These are phyloP conservation scores for Nigrograna mackinnonii DNA, from an alignment of 2,329 filamentous ascomycete genomes.

Conservation along the genomic window DNA sequence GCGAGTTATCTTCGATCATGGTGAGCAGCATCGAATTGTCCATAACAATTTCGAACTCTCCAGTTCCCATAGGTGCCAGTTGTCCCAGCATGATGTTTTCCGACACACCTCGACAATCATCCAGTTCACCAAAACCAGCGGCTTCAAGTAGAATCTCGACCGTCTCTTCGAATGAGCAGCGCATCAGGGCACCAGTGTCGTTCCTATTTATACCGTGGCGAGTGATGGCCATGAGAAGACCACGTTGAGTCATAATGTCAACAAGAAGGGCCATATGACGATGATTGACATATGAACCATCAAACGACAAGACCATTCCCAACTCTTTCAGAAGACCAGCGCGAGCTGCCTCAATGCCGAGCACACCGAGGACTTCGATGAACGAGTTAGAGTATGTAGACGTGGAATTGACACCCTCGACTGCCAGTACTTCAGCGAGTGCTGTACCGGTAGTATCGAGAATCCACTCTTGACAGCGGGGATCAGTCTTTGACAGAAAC, in stretches of 20 bases:
- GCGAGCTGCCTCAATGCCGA: constrained; percentile 94
- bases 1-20: constrained; percentile 88
- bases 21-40: constrained; percentile 96
- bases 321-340: constrained; percentile 85
- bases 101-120: constrained; percentile 96
- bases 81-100: constrained; percentile 99
- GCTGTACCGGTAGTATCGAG: constrained; percentile 92
- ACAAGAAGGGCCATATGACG: constrained; percentile 93
- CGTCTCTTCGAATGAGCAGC: constrained; percentile 99
- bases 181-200: constrained; percentile 97
- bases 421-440: constrained; percentile 78
- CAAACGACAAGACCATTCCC: constrained; percentile 92
- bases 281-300: constrained; percentile 99
- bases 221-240: constrained; percentile 92
- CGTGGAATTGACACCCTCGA: constrained; percentile 83
- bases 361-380: constrained; percentile 90
- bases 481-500: constrained; percentile 72
- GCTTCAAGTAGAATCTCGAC: constrained; percentile 98
- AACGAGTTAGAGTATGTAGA: constrained; percentile 95
- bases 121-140: constrained; percentile 89
- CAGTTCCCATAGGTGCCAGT: constrained; percentile 94
- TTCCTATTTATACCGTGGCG: constrained; percentile 98
- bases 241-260: constrained; percentile 97
- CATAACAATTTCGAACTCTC: constrained; percentile 90
- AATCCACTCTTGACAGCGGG: constrained; percentile 87